Conservation (phyloP, 225 moss, liverwort and hornwort genomes). For the Physcomitrellopsis africana region DNA sequence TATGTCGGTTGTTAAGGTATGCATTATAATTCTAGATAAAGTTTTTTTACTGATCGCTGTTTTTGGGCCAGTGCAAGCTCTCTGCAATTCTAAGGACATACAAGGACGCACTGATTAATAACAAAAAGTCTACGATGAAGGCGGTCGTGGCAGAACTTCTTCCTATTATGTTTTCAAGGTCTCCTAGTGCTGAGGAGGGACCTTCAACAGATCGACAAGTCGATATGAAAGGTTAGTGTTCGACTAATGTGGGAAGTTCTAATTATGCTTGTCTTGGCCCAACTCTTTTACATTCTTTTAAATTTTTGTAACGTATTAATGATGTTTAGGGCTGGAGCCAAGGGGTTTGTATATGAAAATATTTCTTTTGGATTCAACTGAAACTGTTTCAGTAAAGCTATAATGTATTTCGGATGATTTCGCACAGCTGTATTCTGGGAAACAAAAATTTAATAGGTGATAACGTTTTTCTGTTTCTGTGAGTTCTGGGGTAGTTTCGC, state of each 20-base stretch:
- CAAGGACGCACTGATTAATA: constrained; percentile 82
- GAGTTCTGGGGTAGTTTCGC: constrained; percentile 15
- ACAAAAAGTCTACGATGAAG: constrained; percentile 91
- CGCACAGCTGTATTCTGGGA: constrained; percentile 17
- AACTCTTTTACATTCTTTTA: no score
- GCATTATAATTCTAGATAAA: constrained; percentile 13
- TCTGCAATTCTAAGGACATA: constrained; percentile 92
- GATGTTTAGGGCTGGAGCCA: constrained; percentile 8
- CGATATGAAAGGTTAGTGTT: constrained; percentile 76
- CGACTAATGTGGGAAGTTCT: constrained; percentile 20
- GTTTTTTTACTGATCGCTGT: constrained; percentile 31
- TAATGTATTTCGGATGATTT: constrained; percentile 6
- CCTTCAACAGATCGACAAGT: constrained; percentile 86
- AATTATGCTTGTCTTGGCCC: not conserved
- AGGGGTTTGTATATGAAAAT: constrained; percentile 11
- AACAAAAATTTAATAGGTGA: constrained; percentile 23
- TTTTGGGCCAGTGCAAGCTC: constrained; percentile 82
- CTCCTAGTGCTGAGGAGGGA: constrained; percentile 72
- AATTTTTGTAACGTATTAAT: not conserved
- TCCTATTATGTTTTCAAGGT: constrained; percentile 71
- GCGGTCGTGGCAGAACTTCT: constrained; percentile 94
- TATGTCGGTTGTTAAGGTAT: constrained; percentile 24
- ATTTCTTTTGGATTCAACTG: not conserved
- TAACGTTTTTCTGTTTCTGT: constrained; percentile 11
- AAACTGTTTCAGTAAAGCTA: not conserved